A percentile compares a stretch with the other conserved stretches of the same genome.
Evolutionary conservation across 345 rosid species (phyloP).

Genomic region (Carallia brachiata): DNA sequence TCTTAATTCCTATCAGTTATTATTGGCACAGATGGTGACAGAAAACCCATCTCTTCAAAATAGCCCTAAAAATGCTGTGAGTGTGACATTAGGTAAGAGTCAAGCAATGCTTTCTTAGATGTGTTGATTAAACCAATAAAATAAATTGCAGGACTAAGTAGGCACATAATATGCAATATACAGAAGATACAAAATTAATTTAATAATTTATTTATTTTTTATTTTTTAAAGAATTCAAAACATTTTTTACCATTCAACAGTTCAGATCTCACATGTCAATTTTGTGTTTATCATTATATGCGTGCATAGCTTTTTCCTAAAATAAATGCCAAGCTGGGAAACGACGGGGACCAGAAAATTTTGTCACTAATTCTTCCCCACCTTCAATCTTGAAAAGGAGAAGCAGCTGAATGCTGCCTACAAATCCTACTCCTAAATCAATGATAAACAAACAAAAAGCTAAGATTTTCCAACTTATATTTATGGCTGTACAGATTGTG

Average conservation of each 20-base stretch:
- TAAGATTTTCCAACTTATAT: neutral
- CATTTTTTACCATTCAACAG: no score
- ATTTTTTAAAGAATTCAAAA: no score
- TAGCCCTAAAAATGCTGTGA: constrained; percentile 14
- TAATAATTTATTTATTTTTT: no score
- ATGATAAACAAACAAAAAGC: neutral
- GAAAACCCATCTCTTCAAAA: constrained; percentile 9
- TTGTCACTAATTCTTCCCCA: constrained; percentile 6
- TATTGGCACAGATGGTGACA: constrained; percentile 8
- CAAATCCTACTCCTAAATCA: constrained; percentile 16
- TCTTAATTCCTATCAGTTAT: constrained; percentile 12
- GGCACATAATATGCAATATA: no score
- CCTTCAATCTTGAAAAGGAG: constrained; percentile 30
- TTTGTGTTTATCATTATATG: no score
- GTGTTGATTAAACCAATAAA: constrained; percentile 4
- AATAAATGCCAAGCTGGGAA: constrained; percentile 16
- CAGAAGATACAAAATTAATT: no score
- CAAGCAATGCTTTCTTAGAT: neutral
- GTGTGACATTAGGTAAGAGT: constrained; percentile 29
- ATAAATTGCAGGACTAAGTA: no score
- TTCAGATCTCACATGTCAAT: no score
- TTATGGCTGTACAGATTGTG: constrained; percentile 14
- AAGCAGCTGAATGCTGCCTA: constrained; percentile 25
- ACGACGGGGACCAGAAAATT: constrained; percentile 12
- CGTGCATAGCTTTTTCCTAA: no score